Evolutionary conservation across 495 filamentous ascomycete genomes (phyloP), one percentile per base, ranked within the genome.

Genomic region (Aspergillus steynii): DNA sequence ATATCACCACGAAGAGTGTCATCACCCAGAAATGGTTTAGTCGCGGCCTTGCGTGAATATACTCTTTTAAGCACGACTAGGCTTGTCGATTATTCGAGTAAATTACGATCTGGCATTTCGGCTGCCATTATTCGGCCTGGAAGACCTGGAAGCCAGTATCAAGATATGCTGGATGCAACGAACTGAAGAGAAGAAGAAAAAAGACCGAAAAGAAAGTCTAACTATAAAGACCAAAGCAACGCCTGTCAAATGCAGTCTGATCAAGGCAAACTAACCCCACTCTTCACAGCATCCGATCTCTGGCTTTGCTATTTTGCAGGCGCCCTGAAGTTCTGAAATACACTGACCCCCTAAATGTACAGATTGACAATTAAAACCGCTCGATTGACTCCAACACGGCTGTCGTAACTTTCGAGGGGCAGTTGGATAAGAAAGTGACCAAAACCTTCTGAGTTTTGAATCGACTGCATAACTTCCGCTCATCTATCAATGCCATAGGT

Each of bases 291-390:
- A 70, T 6, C 32, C 14, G 3, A 42, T 45, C 14, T 60, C 65
- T 0, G 63, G 84, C 57, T 77, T 75, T 55, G 71, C 76, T 2
- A 61, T 73, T 26, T 78, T 78, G 65, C 84, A 86, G 85, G 88
- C 58, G 76, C 82, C 1, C 84, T 85, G 5, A 86, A 90, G 59
- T 72, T 88, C 28, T 78, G 82, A 37, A 86, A 90, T 62, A 90
- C 89, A 86, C 86, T 86, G 0, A 80, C 81, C 87, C 89, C 66
- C 71, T 90, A 49, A 85, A 90, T 65, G 74, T 88, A 12, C 71
- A 87, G 2, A 77, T 83, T 27, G 87, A 86, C 15, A 85, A 90
- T 64, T 90, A 86, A 68, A 72, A 79, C 1, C 76, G 74, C 9
- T 82, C 84, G 1, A 77, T 90, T 26, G 68, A 73, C 4, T 82